Evolutionary conservation across 208 protist genomes (phyloP), one percentile per base, ranked within the genome.

Genomic region (Acanthamoeba lugdunensis): DNA sequence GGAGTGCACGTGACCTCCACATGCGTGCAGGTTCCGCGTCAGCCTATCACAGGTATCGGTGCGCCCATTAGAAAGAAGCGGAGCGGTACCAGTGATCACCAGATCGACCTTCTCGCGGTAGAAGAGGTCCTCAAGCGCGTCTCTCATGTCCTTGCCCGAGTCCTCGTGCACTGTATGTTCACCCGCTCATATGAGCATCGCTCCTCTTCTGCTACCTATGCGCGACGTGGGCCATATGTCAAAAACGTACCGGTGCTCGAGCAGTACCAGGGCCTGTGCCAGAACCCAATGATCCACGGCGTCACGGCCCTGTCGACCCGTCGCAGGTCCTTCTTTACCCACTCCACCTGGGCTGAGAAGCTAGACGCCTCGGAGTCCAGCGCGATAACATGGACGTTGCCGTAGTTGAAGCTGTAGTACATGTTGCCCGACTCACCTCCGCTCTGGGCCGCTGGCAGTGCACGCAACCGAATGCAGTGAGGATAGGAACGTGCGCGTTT

Each of bases 371-470:
- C 87, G 6, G 87, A 77, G 58, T 92, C 58, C 2, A 92, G 23
- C 14, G 67, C 16, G 41, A 75, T 75, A 30, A 92, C 23, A 30
- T 92, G 87, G 30, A 45, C 37, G 67, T 33, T 69, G 18, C 87
- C 87, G 58, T 92, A 92, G 58, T 92, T n/a, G 41, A 92, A 92
- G 87, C 87, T 92, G 87, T 92, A 92, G 41, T 92, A 92, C 37
- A 92, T 28, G 18, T 77, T 77, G 69, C 69, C 69, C 8, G n/a
- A 77, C 14, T 30, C 14, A 77, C 30, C 69, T n/a, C 69, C 69
- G 18, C 69, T 77, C 69, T 77, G 30, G 30, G n/a, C 33, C 33
- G 69, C 69, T 77, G n/a, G 7, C 4, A 11, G 16, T 21, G 52
- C 11, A n/a, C 30, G 14, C 69, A 77, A 30, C 1, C 25, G n/a